phyloP scores from a whole-genome alignment of 768 basidiomycete species.

The Fibroporia radiculosa region DNA sequence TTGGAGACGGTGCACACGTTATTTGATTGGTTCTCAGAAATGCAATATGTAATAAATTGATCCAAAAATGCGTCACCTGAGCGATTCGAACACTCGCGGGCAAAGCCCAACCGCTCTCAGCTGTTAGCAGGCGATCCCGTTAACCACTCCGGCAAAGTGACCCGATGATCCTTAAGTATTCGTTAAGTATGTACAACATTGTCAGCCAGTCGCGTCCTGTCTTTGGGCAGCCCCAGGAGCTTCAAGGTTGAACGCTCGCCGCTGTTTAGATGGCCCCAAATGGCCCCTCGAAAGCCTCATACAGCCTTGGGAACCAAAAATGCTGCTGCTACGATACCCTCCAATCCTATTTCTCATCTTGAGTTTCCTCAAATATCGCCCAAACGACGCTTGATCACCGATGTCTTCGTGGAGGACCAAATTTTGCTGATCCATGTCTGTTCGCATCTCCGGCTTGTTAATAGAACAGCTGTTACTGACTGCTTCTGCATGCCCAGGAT shows the following conservation, averaged over 20 bases:
- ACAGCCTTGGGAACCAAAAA: constrained; percentile 7
- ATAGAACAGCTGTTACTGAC: neutral
- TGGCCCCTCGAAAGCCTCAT: neutral
- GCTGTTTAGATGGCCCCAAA: too few species aligned
- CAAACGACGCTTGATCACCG: constrained; percentile 40
- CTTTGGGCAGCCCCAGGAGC: too few species aligned
- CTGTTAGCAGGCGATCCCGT: constrained; percentile 41
- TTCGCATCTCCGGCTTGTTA: neutral
- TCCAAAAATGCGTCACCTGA: constrained; percentile 50
- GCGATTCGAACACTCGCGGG: constrained; percentile 58
- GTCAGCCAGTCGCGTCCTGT: too few species aligned
- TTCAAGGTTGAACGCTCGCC: too few species aligned
- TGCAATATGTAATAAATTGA: too few species aligned
- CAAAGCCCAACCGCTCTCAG: constrained; percentile 50
- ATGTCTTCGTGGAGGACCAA: constrained; percentile 51
- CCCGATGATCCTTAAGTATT: too few species aligned
- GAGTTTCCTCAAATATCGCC: constrained; percentile 37
- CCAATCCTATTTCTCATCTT: neutral
- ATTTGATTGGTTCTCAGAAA: too few species aligned
- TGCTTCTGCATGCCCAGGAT: constrained; percentile 30
- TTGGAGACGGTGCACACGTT: too few species aligned
- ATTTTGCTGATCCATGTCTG: constrained; percentile 54
- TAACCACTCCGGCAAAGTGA: constrained; percentile 97
- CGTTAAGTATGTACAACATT: too few species aligned
- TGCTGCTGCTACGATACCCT: neutral